These are phyloP conservation scores for Phaffia australis DNA, from an alignment of 768 basidiomycete genomes.

Conservation along the genomic window DNA sequence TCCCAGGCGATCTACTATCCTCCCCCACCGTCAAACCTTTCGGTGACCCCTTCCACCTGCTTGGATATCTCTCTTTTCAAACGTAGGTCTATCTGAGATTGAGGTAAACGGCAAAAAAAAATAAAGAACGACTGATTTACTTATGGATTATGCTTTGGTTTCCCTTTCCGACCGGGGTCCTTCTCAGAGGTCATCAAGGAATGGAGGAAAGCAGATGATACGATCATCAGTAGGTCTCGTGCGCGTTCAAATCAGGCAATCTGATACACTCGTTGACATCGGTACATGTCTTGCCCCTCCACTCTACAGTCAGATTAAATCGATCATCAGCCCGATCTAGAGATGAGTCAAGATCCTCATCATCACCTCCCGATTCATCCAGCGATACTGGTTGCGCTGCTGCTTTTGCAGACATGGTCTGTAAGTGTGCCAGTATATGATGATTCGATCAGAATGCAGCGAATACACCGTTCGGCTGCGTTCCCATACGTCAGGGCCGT, in stretches of 20 bases:
- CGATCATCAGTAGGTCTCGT: slow-evolving; percentile 9
- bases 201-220: slow-evolving; percentile 17
- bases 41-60: slow-evolving; percentile 15
- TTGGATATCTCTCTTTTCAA: slow-evolving; percentile 25
- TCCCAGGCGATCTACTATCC: slow-evolving; percentile 22
- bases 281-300: not conserved
- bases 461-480: no score
- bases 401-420: slow-evolving; percentile 19
- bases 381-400: slow-evolving; percentile 17
- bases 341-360: slow-evolving; percentile 12
- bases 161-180: not conserved
- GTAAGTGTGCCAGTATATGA: slow-evolving; percentile 8
- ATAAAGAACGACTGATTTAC: not conserved
- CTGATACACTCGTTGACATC: not conserved
- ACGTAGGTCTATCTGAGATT: slow-evolving; percentile 2
- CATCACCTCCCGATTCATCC: not conserved
- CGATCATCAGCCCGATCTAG: slow-evolving; percentile 19
- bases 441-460: not conserved
- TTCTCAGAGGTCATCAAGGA: slow-evolving; percentile 23
- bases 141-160: not conserved
- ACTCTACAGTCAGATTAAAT: slow-evolving; percentile 12
- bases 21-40: slow-evolving; percentile 10
- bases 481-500: not conserved
- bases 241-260: no score
- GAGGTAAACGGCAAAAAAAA: no score